phyloP scores from a whole-genome alignment of 78 protist species.

The Cyanophora paradoxa region DNA sequence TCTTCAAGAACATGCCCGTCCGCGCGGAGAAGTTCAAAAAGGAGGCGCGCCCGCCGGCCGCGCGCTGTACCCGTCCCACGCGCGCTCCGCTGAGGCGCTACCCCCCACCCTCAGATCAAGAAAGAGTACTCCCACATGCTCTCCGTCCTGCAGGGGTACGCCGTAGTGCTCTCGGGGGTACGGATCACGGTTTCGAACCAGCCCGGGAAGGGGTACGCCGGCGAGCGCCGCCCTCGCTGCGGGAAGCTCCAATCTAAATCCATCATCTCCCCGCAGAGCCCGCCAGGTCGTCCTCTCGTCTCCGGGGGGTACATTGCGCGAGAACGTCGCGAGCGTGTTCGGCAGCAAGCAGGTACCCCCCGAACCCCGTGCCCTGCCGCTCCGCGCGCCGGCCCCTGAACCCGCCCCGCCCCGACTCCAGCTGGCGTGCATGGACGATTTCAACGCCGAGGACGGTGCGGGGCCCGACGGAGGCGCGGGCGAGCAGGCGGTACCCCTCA shows the following conservation, averaged over 20 bases:
- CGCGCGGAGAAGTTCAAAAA: slow-evolving; percentile 56
- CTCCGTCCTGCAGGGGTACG: slow-evolving; percentile 61
- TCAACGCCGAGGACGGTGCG: neutral
- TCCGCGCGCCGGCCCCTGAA: neutral
- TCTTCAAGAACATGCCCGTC: slow-evolving; percentile 73
- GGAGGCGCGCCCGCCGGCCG: no score
- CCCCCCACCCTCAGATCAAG: slow-evolving; percentile 4
- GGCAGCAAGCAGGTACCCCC: slow-evolving; percentile 46
- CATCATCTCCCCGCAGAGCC: no score
- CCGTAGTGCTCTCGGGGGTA: slow-evolving; percentile 19
- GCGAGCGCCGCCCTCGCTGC: no score
- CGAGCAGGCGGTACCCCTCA: no score
- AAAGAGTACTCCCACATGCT: neutral
- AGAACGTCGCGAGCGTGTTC: slow-evolving; percentile 44
- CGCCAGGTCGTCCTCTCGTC: slow-evolving; percentile 18
- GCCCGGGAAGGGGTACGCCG: neutral
- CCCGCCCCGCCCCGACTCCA: no score
- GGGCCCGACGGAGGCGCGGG: neutral
- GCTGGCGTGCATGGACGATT: no score
- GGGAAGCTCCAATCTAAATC: no score
- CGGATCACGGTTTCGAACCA: slow-evolving; percentile 23
- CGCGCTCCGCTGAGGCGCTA: no score
- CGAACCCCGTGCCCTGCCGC: neutral
- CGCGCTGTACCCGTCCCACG: no score
- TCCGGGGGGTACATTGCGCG: neutral